Conservation (phyloP, 768 basidiomycete species). For the Podaxis sp. region DNA sequence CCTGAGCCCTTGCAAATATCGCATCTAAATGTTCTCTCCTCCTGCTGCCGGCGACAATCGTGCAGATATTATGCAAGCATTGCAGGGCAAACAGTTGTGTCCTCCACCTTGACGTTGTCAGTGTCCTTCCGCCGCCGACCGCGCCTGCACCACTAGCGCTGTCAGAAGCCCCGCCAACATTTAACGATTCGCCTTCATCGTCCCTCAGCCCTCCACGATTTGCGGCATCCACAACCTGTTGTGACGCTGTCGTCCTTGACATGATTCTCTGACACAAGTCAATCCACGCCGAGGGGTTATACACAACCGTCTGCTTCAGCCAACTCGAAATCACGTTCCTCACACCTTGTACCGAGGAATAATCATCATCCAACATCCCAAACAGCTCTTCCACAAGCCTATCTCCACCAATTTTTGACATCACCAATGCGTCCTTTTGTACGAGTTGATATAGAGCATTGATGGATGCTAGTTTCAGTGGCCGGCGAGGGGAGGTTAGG, state of each 20-base stretch:
- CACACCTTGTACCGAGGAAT: slow-evolving; percentile 91
- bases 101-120: slow-evolving; percentile 84
- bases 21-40: slow-evolving; percentile 85
- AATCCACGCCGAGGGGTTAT: slow-evolving; percentile 97
- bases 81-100: slow-evolving; percentile 94
- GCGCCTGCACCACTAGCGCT: slow-evolving; percentile 16
- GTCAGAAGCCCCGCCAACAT: slow-evolving; percentile 51
- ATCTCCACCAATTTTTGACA: slow-evolving; percentile 94
- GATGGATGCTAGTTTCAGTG: slow-evolving; percentile 91
- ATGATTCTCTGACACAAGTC: slow-evolving; percentile 97
- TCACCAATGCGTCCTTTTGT: slow-evolving; percentile 87
- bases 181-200: slow-evolving; percentile 93
- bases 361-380: slow-evolving; percentile 85
- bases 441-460: slow-evolving; percentile 97
- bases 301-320: slow-evolving; percentile 91
- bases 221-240: slow-evolving; percentile 67
- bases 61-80: slow-evolving; percentile 88
- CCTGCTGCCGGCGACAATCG: slow-evolving; percentile 68
- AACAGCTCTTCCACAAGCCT: slow-evolving; percentile 92
- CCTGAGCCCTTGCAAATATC: slow-evolving; percentile 60
- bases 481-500: slow-evolving; percentile 76
- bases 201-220: slow-evolving; percentile 61
- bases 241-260: slow-evolving; percentile 87
- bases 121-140: slow-evolving; percentile 35
- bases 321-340: slow-evolving; percentile 91